phyloP scores from a whole-genome alignment of 495 filamentous ascomycete genomes.

The Penicillium subrubescens region DNA sequence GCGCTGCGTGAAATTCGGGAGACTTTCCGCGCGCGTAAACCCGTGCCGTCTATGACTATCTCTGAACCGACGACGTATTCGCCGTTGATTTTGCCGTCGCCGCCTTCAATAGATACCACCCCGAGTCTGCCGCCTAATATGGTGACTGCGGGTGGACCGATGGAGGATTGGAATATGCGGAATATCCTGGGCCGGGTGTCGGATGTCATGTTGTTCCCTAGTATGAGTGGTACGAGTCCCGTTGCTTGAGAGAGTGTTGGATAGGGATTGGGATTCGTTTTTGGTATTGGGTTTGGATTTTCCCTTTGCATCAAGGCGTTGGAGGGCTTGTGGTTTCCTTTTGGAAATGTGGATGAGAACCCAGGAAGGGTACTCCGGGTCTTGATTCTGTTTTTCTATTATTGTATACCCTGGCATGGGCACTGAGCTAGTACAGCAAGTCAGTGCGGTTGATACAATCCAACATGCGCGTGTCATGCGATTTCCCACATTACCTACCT shows the following conservation, averaged over 20 bases:
- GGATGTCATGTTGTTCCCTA: slow-evolving; percentile 48
- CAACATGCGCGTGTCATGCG: not conserved
- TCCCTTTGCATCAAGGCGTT: slow-evolving; percentile 1
- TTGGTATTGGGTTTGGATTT: too few relatives aligned
- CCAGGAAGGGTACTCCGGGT: not conserved
- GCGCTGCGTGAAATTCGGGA: slow-evolving; percentile 44
- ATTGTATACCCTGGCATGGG: slow-evolving; percentile 1
- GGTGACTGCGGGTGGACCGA: not conserved
- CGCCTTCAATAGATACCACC: slow-evolving; percentile 25
- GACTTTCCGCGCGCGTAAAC: slow-evolving; percentile 32
- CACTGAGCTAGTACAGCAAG: not conserved
- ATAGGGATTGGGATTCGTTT: not conserved
- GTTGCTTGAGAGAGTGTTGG: slow-evolving; percentile 1
- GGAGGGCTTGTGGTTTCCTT: not conserved
- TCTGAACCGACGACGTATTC: slow-evolving; percentile 16
- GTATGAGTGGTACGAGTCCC: slow-evolving; percentile 28
- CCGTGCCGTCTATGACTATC: not conserved
- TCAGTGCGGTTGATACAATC: slow-evolving; percentile 4
- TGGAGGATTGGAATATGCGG: slow-evolving; percentile 30
- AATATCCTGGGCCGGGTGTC: slow-evolving; percentile 39
- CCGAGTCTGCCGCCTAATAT: slow-evolving; percentile 17
- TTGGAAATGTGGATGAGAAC: not conserved
- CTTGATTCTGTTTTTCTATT: not conserved
- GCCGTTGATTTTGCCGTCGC: slow-evolving; percentile 28
- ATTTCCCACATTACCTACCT: not conserved